Evolutionary conservation across 768 basidiomycete genomes (phyloP).

Genomic region (Tricholomella constricta): DNA sequence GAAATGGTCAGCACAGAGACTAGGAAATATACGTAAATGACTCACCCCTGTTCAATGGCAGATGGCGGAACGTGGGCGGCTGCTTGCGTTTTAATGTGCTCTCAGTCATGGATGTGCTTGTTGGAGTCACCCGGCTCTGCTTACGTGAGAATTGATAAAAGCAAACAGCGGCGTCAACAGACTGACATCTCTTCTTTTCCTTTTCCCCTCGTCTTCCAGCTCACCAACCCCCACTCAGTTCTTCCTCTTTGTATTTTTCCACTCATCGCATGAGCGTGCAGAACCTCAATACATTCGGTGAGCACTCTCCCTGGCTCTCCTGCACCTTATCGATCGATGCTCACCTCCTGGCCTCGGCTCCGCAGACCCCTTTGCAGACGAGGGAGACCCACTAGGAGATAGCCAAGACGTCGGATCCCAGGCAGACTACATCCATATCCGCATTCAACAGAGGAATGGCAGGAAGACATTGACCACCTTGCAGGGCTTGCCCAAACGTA

Average conservation of each 20-base stretch:
- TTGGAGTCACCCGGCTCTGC: conserved; percentile 13
- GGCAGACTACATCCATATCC: conserved; percentile 88
- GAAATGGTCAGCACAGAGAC: conserved; percentile 7
- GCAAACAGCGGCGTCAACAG: conserved; percentile 18
- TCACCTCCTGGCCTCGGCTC: conserved; percentile 3
- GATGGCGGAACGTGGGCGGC: conserved; percentile 72
- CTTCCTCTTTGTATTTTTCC: conserved; percentile 39
- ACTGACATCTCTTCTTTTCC: conserved; percentile 10
- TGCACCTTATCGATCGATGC: conserved; percentile 22
- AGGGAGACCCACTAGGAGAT: conserved; percentile 79
- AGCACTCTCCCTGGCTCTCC: conserved; percentile 23
- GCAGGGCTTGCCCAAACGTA: conserved; percentile 91
- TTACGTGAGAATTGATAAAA: conserved; percentile 27
- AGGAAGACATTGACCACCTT: conserved; percentile 97
- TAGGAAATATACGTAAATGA: background rate
- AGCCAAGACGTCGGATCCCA: conserved; percentile 78
- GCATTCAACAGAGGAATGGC: conserved; percentile 99
- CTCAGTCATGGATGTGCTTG: conserved; percentile 24
- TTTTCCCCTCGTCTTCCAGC: conserved; percentile 31
- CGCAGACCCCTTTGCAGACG: conserved; percentile 94
- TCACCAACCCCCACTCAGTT: conserved; percentile 45
- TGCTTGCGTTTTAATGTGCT: conserved; percentile 47
- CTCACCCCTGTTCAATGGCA: conserved; percentile 64
- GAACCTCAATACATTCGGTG: conserved; percentile 85
- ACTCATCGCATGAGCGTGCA: conserved; percentile 91